These are phyloP conservation scores for Rhodofomes roseus DNA, from an alignment of 1,284 basidiomycete genomes.

Conservation along the genomic window DNA sequence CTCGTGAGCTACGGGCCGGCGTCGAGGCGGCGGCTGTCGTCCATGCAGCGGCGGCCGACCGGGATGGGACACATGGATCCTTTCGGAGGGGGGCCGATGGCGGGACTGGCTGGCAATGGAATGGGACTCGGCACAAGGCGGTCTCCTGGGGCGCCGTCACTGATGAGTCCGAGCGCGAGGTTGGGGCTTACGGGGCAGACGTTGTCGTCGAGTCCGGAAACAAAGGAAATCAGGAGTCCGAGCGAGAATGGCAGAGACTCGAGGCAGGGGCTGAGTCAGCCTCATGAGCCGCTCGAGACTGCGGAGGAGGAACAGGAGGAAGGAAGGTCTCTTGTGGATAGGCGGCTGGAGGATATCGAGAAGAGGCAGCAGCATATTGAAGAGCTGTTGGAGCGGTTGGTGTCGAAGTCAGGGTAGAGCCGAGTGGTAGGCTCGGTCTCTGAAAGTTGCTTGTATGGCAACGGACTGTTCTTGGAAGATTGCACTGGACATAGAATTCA, in stretches of 20 bases:
- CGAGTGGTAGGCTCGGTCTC: not conserved
- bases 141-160: not conserved
- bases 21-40: constrained; percentile 52
- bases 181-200: constrained; percentile 14
- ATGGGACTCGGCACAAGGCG: constrained; percentile 21
- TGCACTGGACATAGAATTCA: no score
- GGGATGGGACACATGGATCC: constrained; percentile 10
- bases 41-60: constrained; percentile 28
- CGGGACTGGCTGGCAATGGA: constrained; percentile 2
- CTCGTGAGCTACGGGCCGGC: constrained; percentile 56
- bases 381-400: constrained; percentile 42
- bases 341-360: constrained; percentile 56
- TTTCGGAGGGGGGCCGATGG: constrained; percentile 5
- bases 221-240: constrained; percentile 9
- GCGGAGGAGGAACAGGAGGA: constrained; percentile 41
- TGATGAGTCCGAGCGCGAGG: constrained; percentile 15
- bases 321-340: constrained; percentile 31
- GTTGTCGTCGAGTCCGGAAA: constrained; percentile 33
- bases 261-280: not conserved
- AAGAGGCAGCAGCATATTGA: constrained; percentile 63
- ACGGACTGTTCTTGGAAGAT: not conserved
- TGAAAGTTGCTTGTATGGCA: not conserved
- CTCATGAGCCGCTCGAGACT: constrained; percentile 30
- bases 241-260: not conserved
- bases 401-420: constrained; percentile 8